These are phyloP conservation scores for Suhomyces canberraensis DNA, from an alignment of 805 yeast species.

Conservation along the genomic window DNA sequence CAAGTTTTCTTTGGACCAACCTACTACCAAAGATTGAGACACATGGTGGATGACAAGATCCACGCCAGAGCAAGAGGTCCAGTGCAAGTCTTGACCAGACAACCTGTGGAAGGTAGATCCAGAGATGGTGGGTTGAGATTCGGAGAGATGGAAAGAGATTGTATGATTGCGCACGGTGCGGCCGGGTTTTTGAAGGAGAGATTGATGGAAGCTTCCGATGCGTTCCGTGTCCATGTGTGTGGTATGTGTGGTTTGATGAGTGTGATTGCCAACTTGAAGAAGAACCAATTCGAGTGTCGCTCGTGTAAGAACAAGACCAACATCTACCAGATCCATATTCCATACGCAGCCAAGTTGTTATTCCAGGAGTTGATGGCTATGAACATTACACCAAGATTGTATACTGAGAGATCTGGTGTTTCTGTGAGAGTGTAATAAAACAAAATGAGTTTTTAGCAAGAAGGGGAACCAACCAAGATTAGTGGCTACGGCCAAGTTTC, in stretches of 20 bases:
- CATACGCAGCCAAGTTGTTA: conserved; percentile 95
- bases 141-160: conserved; percentile 99
- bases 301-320: conserved; percentile 98
- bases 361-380: conserved; percentile 99
- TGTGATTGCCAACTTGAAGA: conserved; percentile 95
- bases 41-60: conserved; percentile 98
- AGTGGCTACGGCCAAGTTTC: no score
- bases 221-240: conserved; percentile 96
- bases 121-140: conserved; percentile 99
- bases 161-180: conserved; percentile 99
- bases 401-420: conserved; percentile 82
- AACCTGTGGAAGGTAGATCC: conserved; percentile 98
- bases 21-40: conserved; percentile 96
- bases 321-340: conserved; percentile 95
- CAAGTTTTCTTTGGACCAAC: conserved; percentile 99
- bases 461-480: no score
- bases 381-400: conserved; percentile 96
- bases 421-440: conserved; percentile 32
- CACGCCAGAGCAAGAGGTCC: conserved; percentile 99
- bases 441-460: no score
- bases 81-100: conserved; percentile 94
- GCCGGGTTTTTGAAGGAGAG: conserved; percentile 97
- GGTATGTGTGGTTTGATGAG: conserved; percentile 98
- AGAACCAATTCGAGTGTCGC: conserved; percentile 97
- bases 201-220: conserved; percentile 98